phyloP scores from a whole-genome alignment of 495 filamentous ascomycete species.

The Tuber borchii region DNA sequence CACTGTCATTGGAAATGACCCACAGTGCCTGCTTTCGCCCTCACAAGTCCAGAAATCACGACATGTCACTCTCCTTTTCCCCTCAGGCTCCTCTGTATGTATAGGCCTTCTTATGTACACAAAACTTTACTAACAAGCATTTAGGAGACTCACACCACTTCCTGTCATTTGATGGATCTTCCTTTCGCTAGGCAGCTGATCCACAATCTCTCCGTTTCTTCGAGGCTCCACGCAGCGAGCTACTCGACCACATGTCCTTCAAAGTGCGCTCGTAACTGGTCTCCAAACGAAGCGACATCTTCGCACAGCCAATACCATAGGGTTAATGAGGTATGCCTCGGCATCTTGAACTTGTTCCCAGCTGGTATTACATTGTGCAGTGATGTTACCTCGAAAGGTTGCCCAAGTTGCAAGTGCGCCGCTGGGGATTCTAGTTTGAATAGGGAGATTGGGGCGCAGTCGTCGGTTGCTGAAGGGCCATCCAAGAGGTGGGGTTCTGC shows the following conservation, averaged over 20 bases:
- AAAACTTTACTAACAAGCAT: neutral
- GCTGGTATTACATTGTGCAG: neutral
- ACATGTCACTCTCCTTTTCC: neutral
- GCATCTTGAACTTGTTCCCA: neutral
- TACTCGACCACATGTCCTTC: neutral
- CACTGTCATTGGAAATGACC: slow-evolving; percentile 4
- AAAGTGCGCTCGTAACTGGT: neutral
- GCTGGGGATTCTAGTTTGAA: neutral
- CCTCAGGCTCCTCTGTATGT: neutral
- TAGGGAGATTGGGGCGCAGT: neutral
- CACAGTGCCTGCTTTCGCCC: neutral
- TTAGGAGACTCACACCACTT: neutral
- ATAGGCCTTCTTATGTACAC: neutral
- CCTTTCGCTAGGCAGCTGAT: neutral
- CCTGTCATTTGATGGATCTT: neutral
- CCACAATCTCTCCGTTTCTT: neutral
- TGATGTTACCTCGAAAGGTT: neutral
- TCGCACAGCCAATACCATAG: neutral
- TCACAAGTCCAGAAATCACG: neutral
- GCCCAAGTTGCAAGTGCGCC: neutral
- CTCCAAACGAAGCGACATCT: neutral
- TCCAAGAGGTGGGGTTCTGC: neutral
- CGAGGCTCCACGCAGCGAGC: slow-evolving; percentile 4
- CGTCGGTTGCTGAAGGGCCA: neutral
- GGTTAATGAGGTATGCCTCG: neutral